Percentiles rank a stretch among this genome's conserved stretches.
Evolutionary conservation across 495 filamentous ascomycete species (phyloP).

Genomic region (Aspergillus coremiiformis): DNA sequence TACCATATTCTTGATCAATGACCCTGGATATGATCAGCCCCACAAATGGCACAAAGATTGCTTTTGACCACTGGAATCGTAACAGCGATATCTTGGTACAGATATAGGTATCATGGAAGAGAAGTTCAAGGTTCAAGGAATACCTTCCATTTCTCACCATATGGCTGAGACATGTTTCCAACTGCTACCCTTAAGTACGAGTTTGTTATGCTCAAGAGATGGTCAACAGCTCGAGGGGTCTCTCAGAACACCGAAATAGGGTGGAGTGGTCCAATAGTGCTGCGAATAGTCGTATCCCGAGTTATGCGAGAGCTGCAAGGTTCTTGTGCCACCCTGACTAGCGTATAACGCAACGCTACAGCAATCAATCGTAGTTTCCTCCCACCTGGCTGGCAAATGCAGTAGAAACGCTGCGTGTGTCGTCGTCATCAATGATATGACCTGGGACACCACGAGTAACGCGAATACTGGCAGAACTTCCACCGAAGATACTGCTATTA

Average conservation of each 20-base stretch:
- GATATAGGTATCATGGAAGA: conserved; percentile 9
- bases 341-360: conserved; percentile 1
- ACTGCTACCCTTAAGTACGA: conserved; percentile 11
- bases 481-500: conserved; percentile 64
- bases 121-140: conserved; percentile 1
- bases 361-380: conserved; percentile 78
- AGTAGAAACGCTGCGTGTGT: conserved; percentile 89
- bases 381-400: conserved; percentile 94
- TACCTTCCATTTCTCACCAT: conserved; percentile 7
- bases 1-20: background rate
- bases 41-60: background rate
- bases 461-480: conserved; percentile 58
- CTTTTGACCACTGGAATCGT: conserved; percentile 3
- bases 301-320: conserved; percentile 9
- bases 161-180: conserved; percentile 11
- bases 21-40: conserved; percentile 3
- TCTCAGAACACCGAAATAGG: conserved; percentile 11
- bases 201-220: conserved; percentile 8
- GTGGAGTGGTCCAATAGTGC: conserved; percentile 9
- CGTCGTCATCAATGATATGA: conserved; percentile 65
- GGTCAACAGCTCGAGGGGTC: conserved; percentile 6
- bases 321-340: conserved; percentile 11
- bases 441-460: conserved; percentile 43
- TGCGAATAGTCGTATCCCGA: conserved; percentile 10
- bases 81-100: conserved; percentile 10